Evolutionary conservation across 176 grass and related monocot species (phyloP).

Genomic region (Oryza punctata): DNA sequence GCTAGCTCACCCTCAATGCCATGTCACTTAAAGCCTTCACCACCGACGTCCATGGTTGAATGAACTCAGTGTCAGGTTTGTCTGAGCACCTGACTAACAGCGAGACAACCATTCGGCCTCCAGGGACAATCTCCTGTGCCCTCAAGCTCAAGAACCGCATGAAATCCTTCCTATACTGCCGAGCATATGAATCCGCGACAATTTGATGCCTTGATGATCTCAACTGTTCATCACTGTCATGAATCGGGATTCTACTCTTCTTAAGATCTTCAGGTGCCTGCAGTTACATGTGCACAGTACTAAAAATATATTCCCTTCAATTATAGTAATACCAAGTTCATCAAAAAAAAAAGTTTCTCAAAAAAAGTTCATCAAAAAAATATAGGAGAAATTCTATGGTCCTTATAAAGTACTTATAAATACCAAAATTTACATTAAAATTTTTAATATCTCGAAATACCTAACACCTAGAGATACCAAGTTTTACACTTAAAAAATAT

Average conservation of each 20-base stretch:
- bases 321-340: too few relatives aligned
- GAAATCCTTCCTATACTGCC: conserved; percentile 26
- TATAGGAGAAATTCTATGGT: too few relatives aligned
- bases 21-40: background rate
- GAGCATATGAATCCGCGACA: background rate
- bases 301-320: too few relatives aligned
- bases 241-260: background rate
- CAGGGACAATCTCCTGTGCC: conserved; percentile 19
- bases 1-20: background rate
- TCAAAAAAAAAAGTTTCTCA: too few relatives aligned
- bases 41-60: background rate
- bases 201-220: background rate
- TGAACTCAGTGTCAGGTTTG: background rate
- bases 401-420: too few relatives aligned
- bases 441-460: too few relatives aligned
- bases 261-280: conserved; percentile 21
- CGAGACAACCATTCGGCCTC: conserved; percentile 25
- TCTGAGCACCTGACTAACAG: background rate
- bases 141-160: background rate
- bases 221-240: background rate
- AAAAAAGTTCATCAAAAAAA: too few relatives aligned
- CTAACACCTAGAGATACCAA: too few relatives aligned
- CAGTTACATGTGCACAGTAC: background rate
- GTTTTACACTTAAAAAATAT: too few relatives aligned
- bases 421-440: too few relatives aligned